A percentile compares a stretch with the other conserved stretches of the same genome.
These are phyloP conservation scores for Crepidotus variabilis DNA, from an alignment of 768 basidiomycete genomes.

Conservation along the genomic window DNA sequence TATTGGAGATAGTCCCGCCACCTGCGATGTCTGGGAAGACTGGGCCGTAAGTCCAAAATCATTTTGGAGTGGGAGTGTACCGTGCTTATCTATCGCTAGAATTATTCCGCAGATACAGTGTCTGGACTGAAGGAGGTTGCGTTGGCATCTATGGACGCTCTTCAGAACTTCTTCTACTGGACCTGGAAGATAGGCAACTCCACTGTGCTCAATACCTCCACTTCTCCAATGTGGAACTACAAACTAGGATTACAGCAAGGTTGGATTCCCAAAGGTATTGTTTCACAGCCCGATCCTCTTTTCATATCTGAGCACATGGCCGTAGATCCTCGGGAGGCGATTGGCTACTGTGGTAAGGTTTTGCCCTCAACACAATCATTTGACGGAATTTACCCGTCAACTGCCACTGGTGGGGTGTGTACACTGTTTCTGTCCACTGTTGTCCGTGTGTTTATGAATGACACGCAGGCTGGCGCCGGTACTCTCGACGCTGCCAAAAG, in stretches of 20 bases:
- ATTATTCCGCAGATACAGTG: constrained; percentile 58
- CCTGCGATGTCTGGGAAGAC: constrained; percentile 40
- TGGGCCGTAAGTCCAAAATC: constrained; percentile 32
- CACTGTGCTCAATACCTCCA: constrained; percentile 59
- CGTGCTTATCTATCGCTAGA: constrained; percentile 23
- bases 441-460: not conserved
- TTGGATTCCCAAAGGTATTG: constrained; percentile 77
- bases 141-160: constrained; percentile 81
- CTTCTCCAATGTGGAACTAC: constrained; percentile 85
- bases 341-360: constrained; percentile 38
- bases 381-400: constrained; percentile 50
- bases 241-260: constrained; percentile 79
- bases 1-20: constrained; percentile 33
- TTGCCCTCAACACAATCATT: constrained; percentile 40
- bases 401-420: constrained; percentile 67
- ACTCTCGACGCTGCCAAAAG: constrained; percentile 51
- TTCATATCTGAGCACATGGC: not conserved
- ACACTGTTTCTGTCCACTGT: constrained; percentile 1
- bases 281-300: not conserved
- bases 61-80: not conserved
- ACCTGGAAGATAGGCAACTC: constrained; percentile 93
- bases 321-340: constrained; percentile 43
- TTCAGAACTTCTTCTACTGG: constrained; percentile 96
- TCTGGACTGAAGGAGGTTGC: constrained; percentile 60
- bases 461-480: constrained; percentile 47